Percentiles rank a stretch among this genome's conserved stretches.
phyloP scores from a whole-genome alignment of 176 grass and related monocot genomes.

The Miscanthus lutarioriparius region DNA sequence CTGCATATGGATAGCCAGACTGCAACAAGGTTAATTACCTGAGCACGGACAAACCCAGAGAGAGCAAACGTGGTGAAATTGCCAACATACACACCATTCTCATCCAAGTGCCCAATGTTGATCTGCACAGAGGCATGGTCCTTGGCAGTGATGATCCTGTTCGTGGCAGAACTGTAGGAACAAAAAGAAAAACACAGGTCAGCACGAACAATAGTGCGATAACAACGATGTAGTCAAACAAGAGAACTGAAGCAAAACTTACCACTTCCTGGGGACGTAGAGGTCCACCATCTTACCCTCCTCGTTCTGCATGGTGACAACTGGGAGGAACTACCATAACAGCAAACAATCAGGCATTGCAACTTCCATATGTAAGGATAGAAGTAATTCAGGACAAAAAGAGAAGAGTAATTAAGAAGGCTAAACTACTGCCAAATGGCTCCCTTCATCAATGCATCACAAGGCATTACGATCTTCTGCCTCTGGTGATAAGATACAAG shows the following conservation, averaged over 20 bases:
- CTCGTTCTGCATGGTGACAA: constrained; percentile 63
- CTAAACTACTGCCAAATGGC: background rate
- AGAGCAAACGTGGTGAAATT: constrained; percentile 70
- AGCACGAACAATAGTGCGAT: background rate
- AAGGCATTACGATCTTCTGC: background rate
- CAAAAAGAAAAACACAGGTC: background rate
- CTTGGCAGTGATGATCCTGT: constrained; percentile 70
- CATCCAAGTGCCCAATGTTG: constrained; percentile 74
- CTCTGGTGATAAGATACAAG: background rate
- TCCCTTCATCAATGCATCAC: background rate
- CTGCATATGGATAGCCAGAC: background rate
- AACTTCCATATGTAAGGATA: background rate
- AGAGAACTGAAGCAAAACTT: background rate
- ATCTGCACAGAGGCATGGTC: constrained; percentile 87
- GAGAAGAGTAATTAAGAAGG: background rate
- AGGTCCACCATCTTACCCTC: constrained; percentile 76
- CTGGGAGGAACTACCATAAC: background rate
- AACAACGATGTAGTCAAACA: background rate
- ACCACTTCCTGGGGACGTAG: constrained; percentile 76
- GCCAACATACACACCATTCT: constrained; percentile 71
- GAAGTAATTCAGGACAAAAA: background rate
- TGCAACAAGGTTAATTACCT: constrained; percentile 46
- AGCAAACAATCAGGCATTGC: background rate
- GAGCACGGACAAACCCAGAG: constrained; percentile 76
- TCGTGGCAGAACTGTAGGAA: constrained; percentile 72